Percentiles rank a stretch among this genome's conserved stretches.
phyloP scores from a whole-genome alignment of 2,329 filamentous ascomycete genomes.

The Zymoseptoria crescenta region DNA sequence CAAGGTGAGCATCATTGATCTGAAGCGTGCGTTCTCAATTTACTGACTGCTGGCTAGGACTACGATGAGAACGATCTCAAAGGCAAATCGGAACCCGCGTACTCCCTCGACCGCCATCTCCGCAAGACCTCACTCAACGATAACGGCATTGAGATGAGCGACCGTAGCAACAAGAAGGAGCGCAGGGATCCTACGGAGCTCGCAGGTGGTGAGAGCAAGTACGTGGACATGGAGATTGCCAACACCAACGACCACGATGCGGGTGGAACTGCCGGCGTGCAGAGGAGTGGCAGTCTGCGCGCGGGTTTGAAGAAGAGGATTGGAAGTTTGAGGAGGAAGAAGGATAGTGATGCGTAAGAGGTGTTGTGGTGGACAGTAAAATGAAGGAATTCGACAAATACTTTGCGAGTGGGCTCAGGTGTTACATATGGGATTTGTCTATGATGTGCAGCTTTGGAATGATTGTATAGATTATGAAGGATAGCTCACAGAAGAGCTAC shows the following conservation, averaged over 20 bases:
- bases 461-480: background rate
- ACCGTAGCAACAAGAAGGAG: constrained; percentile 27
- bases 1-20: constrained; percentile 49
- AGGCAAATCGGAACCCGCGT: constrained; percentile 73
- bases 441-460: background rate
- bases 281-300: constrained; percentile 29
- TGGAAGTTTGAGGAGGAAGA: constrained; percentile 37
- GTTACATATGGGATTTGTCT: background rate
- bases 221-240: constrained; percentile 27
- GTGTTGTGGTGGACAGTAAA: background rate
- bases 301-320: constrained; percentile 41
- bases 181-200: constrained; percentile 27
- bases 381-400: background rate
- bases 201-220: constrained; percentile 26
- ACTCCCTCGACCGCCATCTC: constrained; percentile 58
- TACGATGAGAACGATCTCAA: constrained; percentile 73
- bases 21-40: background rate
- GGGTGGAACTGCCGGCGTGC: constrained; percentile 23
- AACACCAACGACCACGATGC: constrained; percentile 19
- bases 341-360: constrained; percentile 4
- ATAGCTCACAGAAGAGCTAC: too few species aligned
- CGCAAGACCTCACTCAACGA: constrained; percentile 49
- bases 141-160: constrained; percentile 37
- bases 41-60: constrained; percentile 28
- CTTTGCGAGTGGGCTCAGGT: background rate